Conservation (phyloP, 2,329 filamentous ascomycete genomes). For the Cryphonectria parasitica region DNA sequence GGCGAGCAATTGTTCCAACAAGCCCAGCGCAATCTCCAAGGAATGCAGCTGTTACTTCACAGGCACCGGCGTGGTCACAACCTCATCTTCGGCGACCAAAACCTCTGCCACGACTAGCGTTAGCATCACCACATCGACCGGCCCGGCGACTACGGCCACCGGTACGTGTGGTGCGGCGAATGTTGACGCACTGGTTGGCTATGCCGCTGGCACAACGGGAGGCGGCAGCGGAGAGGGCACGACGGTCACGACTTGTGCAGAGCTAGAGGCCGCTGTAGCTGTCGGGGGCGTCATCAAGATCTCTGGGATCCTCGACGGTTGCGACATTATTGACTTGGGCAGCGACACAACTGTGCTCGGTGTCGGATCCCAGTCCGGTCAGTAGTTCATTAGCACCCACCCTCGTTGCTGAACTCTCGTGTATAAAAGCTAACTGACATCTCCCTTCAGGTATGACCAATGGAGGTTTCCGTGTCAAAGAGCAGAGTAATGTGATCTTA, state of each 20-base stretch:
- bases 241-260: conserved; percentile 49
- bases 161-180: conserved; percentile 30
- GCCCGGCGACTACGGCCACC: conserved; percentile 10
- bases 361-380: conserved; percentile 47
- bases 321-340: conserved; percentile 48
- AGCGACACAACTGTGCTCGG: conserved; percentile 57
- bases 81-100: conserved; percentile 28
- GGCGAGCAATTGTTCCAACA: conserved; percentile 35
- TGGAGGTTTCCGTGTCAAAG: conserved; percentile 52
- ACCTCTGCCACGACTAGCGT: conserved; percentile 30
- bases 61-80: conserved; percentile 28
- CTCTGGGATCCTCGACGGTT: conserved; percentile 48
- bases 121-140: conserved; percentile 17
- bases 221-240: conserved; percentile 48
- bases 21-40: conserved; percentile 37
- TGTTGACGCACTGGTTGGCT: conserved; percentile 39
- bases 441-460: conserved; percentile 43
- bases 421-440: not conserved
- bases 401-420: not conserved
- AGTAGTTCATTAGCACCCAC: conserved; percentile 10
- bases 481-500: conserved; percentile 57
- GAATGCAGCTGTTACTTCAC: conserved; percentile 38
- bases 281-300: conserved; percentile 50
- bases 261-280: conserved; percentile 43
- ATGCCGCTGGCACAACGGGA: conserved; percentile 47